Conservation (phyloP, 73 alveolate genomes). For the Stentor roeselii region DNA sequence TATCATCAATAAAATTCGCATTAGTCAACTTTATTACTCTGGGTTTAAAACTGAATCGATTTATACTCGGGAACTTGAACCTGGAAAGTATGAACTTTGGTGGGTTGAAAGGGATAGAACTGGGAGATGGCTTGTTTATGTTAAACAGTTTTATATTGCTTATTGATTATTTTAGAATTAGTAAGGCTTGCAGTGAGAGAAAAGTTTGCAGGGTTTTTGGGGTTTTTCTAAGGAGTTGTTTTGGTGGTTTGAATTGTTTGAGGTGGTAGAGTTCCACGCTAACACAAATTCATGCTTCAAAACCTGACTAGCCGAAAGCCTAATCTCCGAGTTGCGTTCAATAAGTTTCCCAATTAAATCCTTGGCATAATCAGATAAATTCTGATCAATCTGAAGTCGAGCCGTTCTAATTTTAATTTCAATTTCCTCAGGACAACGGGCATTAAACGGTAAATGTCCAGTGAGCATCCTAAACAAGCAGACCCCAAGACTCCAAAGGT, state of each 20-base stretch:
- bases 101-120: slow-evolving; percentile 49
- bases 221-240: too few relatives aligned
- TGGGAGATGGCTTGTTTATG: slow-evolving; percentile 57
- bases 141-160: slow-evolving; percentile 54
- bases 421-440: slow-evolving; percentile 20
- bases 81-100: slow-evolving; percentile 74
- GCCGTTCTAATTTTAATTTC: background rate
- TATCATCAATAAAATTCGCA: slow-evolving; percentile 32
- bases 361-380: background rate
- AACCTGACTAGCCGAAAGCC: background rate
- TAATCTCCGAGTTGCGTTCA: background rate
- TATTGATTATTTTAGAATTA: slow-evolving; percentile 27
- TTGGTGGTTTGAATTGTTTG: too few relatives aligned
- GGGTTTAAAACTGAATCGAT: slow-evolving; percentile 63
- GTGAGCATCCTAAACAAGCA: slow-evolving; percentile 94
- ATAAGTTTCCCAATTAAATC: slow-evolving; percentile 17
- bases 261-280: background rate
- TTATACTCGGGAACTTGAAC: slow-evolving; percentile 50
- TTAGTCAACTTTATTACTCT: slow-evolving; percentile 26
- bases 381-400: background rate
- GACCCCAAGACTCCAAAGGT: slow-evolving; percentile 90
- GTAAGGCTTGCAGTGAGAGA: too few relatives aligned
- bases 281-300: background rate
- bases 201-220: too few relatives aligned
- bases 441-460: slow-evolving; percentile 92